Evolutionary conservation across 140 eudicot species (phyloP).

Genomic region (Flaveria floridana): DNA sequence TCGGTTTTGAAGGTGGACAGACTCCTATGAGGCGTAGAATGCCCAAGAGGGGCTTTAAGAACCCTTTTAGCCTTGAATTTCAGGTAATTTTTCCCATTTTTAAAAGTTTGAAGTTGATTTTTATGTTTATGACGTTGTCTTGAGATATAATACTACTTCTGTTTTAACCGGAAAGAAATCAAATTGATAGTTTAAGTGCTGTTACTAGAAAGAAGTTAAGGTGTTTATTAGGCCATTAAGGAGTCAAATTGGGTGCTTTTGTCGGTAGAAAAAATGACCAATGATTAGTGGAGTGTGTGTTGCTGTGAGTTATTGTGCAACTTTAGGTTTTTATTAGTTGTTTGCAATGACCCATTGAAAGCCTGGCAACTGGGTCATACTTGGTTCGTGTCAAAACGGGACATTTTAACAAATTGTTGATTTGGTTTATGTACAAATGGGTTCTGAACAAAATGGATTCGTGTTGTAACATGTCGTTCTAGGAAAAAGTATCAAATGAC

Average conservation of each 20-base stretch:
- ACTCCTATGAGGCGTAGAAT: slow-evolving; percentile 86
- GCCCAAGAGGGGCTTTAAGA: slow-evolving; percentile 90
- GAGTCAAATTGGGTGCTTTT: neutral
- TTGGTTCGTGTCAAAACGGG: neutral
- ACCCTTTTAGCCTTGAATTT: slow-evolving; percentile 89
- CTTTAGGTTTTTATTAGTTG: slow-evolving; percentile 1
- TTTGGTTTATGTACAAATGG: neutral
- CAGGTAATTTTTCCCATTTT: slow-evolving; percentile 49
- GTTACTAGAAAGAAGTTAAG: too few relatives aligned
- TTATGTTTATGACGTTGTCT: slow-evolving; percentile 8
- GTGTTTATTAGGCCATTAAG: neutral
- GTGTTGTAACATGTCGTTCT: neutral
- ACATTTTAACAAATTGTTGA: neutral
- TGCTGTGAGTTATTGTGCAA: neutral
- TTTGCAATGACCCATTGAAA: neutral
- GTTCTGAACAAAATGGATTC: neutral
- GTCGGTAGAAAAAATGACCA: neutral
- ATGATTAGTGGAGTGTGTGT: too few relatives aligned
- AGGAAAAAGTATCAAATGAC: too few relatives aligned
- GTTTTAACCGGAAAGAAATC: neutral
- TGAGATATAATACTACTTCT: neutral
- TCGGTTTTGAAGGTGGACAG: slow-evolving; percentile 98
- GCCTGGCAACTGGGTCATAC: neutral
- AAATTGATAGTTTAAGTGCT: neutral
- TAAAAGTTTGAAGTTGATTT: neutral